A percentile compares a stretch with the other conserved stretches of the same genome.
Conservation (phyloP, 495 filamentous ascomycete species). For the Clavariopsis aquatica region DNA sequence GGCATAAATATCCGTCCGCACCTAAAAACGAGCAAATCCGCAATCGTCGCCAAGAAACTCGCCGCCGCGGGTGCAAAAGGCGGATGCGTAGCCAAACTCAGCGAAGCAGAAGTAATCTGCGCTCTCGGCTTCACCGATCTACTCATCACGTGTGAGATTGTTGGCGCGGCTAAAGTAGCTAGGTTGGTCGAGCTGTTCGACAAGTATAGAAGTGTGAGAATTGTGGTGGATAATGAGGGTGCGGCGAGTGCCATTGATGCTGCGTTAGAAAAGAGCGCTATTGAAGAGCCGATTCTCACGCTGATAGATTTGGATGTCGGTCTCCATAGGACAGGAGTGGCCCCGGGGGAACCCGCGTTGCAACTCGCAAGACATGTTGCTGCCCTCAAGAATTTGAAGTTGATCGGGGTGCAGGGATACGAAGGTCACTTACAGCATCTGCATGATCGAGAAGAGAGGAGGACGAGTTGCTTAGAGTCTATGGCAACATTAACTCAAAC, state of each 20-base stretch:
- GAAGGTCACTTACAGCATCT: slow-evolving; percentile 46
- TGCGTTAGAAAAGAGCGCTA: slow-evolving; percentile 32
- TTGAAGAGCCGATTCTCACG: slow-evolving; percentile 31
- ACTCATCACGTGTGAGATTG: slow-evolving; percentile 45
- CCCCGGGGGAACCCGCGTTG: slow-evolving; percentile 33
- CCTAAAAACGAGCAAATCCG: slow-evolving; percentile 45
- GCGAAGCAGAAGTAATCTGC: slow-evolving; percentile 43
- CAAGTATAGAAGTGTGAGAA: slow-evolving; percentile 32
- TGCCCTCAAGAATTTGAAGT: slow-evolving; percentile 14
- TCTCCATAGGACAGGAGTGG: slow-evolving; percentile 41
- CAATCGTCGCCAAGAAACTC: slow-evolving; percentile 38
- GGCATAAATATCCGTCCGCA: slow-evolving; percentile 42
- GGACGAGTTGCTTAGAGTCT: slow-evolving; percentile 38
- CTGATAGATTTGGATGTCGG: slow-evolving; percentile 45
- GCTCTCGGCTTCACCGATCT: slow-evolving; percentile 41
- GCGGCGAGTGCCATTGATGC: slow-evolving; percentile 40
- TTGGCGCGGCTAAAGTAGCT: slow-evolving; percentile 39
- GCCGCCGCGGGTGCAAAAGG: slow-evolving; percentile 40
- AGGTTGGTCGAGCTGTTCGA: slow-evolving; percentile 40
- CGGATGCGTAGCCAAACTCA: slow-evolving; percentile 45
- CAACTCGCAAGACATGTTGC: slow-evolving; percentile 20
- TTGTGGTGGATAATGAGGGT: slow-evolving; percentile 41
- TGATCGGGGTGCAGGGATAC: slow-evolving; percentile 39
- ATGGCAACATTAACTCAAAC: slow-evolving; percentile 40
- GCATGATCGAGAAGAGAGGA: slow-evolving; percentile 36